Evolutionary conservation across 2,329 filamentous ascomycete genomes (phyloP), one percentile per base, ranked within the genome.

Genomic region (Phyllosticta paracitricarpa): DNA sequence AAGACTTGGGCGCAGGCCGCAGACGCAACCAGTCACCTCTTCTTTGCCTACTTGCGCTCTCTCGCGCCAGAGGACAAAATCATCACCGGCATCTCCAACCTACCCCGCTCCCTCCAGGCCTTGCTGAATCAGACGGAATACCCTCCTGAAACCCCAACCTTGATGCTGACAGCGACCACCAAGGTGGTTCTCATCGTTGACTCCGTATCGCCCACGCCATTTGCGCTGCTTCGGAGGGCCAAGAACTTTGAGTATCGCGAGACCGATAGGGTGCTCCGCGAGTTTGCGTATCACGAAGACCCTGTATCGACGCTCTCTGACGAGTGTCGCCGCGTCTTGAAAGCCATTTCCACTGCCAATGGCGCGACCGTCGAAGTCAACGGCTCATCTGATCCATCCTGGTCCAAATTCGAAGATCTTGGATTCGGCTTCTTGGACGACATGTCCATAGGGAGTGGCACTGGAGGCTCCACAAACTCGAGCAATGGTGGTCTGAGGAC

Each of bases 141-240:
- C 68, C 94, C 94, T 1, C 94, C 94, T 0, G 85, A 90, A 67
- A 81, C 84, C 35, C 89, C 91, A 9, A 80, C 82, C 0, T 79
- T 96, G 40, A 81, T 97, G 72, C 88, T 92, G 71, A 85, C 88
- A 4, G 82, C 84, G 1, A 96, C 92, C 2, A 88, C 91, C 63
- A 92, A 90, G 71, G 91, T 99, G 4, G 87, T 96, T 63, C 97
- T 99, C 92, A 92, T 97, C 65, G 94, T 99, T 22, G 90, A 97
- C 67, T 86, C 87, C 0, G 93, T 99, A 40, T 99, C 94, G 0
- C 91, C 94, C 0, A 97, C 92, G 0, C 94, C 94, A 0, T 97
- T 97, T 74, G 83, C 94, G 2, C 81, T 99, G 12, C 79, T 99
- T 53, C 89, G 94, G 63, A 86, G 94, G 67, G 91, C 92, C 54